phyloP scores from a whole-genome alignment of 1,139 yeast species.

The Geotrichum armillariae region DNA sequence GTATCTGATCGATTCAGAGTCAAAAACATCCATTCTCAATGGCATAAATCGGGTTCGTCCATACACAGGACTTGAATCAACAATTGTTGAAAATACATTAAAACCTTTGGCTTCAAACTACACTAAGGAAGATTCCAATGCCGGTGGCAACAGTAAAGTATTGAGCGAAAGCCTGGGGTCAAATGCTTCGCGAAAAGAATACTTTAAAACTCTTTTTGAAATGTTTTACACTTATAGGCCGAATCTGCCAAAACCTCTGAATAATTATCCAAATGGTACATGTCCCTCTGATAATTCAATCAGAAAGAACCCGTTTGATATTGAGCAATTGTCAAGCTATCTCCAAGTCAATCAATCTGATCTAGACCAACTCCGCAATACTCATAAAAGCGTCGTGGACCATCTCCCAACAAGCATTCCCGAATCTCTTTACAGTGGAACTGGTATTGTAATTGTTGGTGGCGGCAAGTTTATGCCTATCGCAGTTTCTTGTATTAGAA shows the following conservation, averaged over 20 bases:
- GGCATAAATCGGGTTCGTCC: no score
- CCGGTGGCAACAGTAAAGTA: background rate
- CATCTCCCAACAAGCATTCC: conserved; percentile 50
- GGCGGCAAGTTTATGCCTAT: conserved; percentile 80
- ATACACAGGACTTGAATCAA: background rate
- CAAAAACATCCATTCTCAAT: no score
- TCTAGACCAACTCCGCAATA: conserved; percentile 46
- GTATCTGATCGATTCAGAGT: background rate
- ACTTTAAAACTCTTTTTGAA: conserved; percentile 10
- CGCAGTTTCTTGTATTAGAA: conserved; percentile 62
- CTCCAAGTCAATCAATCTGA: conserved; percentile 53
- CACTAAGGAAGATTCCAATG: background rate
- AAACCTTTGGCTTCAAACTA: background rate
- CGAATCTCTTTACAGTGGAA: conserved; percentile 44
- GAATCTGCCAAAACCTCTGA: conserved; percentile 1
- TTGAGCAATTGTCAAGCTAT: conserved; percentile 36
- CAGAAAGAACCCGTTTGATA: conserved; percentile 6
- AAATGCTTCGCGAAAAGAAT: background rate
- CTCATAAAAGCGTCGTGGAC: conserved; percentile 56
- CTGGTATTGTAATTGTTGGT: conserved; percentile 80
- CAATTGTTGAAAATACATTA: background rate
- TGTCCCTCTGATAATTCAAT: conserved; percentile 3
- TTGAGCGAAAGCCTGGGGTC: background rate
- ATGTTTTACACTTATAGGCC: conserved; percentile 15
- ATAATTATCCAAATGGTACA: conserved; percentile 9